Conservation (phyloP, 1,139 yeast species). For the Hansenula anomala region DNA sequence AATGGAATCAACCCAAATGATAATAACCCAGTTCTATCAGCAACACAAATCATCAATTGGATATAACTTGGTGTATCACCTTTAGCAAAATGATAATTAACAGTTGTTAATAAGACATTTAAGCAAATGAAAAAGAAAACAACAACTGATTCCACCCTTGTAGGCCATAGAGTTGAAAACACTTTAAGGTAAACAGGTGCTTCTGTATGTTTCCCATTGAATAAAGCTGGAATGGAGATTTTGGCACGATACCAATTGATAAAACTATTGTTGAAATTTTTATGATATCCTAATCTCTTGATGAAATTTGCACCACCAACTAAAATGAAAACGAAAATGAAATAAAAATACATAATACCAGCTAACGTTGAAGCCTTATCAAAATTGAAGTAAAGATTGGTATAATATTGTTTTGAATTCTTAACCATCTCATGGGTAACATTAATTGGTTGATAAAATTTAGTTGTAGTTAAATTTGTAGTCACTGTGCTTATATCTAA, state of each 20-base stretch:
- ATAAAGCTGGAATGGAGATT: constrained; percentile 16
- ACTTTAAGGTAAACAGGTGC: constrained; percentile 2
- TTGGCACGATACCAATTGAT: constrained; percentile 15
- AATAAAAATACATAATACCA: constrained; percentile 9
- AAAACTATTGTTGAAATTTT: constrained; percentile 7
- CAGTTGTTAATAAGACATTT: constrained; percentile 36
- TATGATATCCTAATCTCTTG: constrained; percentile 12
- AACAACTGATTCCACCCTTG: constrained; percentile 55
- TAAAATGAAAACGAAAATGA: constrained; percentile 6
- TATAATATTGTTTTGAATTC: neutral
- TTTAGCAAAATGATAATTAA: constrained; percentile 41
- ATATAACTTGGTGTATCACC: constrained; percentile 2
- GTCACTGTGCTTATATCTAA: neutral
- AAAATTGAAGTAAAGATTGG: constrained; percentile 5
- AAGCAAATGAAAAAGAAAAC: constrained; percentile 43
- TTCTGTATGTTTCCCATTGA: constrained; percentile 12
- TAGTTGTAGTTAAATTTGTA: neutral
- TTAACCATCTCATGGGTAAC: neutral
- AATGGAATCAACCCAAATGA: constrained; percentile 42
- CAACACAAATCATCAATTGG: neutral
- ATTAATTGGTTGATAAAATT: constrained; percentile 1
- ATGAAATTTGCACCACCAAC: constrained; percentile 4
- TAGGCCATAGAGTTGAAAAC: constrained; percentile 40
- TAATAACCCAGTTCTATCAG: constrained; percentile 36
- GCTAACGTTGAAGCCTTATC: constrained; percentile 7